Base-by-base conservation (phyloP, 108 stramenopile genomes). In the Seminavis robusta region DNA sequence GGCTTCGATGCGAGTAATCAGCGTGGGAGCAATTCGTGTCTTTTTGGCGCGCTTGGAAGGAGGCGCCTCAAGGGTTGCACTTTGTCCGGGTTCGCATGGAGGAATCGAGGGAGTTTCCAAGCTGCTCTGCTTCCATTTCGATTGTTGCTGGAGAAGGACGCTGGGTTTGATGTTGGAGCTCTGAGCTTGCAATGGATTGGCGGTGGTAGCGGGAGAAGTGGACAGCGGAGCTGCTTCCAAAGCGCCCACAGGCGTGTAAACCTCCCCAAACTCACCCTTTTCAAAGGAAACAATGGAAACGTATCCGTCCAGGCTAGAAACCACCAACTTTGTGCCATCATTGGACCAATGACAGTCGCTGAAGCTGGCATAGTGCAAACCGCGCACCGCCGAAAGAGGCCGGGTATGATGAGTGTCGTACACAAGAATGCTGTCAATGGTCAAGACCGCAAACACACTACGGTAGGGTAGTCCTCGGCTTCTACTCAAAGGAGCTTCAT, bases 291-390 rank as follows among this genome's bases (percentile, higher is more conserved):
- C 30, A 51, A 90, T 74, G 16, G 82, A 83, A 24, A 95, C 48
- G 59, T 95, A 95, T 31, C 94, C 94, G 76, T 95, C 94, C 8
- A 80, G 61, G 52, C 87, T 89, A 23, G 69, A 81, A 7, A 95
- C 84, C 56, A 95, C 61, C 52, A 95, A 64, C 24, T 66, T 63
- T 43, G 46, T 68, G 28, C 88, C 94, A 71, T 95, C 90, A 1
- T 67, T 15, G 8, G 90, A 82, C 94, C 94, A 95, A 45, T 72
- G 59, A 20, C 76, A 84, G 74, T 92, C 90, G 32, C 88, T 90
- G 50, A 95, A 71, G 5, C 81, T 74, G 9, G 94, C 76, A 73
- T 95, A 92, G 61, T 95, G 94, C 33, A 92, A 63, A n/a, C 86
- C 86, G 30, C 64, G 47, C 15, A 73, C 75, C 21, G 86, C 47